Evolutionary conservation across 2,329 filamentous ascomycete species (phyloP).

Genomic region (Trichothecium roseum): DNA sequence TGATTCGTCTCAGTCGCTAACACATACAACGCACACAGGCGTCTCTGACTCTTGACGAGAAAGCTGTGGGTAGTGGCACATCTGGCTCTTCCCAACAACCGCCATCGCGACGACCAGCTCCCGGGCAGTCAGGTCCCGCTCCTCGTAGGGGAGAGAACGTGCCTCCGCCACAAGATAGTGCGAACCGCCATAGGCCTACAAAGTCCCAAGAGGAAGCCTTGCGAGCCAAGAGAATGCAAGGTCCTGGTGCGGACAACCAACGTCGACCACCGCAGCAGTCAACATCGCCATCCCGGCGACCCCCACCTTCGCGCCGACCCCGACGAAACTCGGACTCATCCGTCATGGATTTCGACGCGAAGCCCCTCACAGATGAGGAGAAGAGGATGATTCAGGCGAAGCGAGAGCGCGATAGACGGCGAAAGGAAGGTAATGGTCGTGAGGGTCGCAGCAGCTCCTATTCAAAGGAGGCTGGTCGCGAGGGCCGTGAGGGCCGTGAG

Average conservation of each 20-base stretch:
- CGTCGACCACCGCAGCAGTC: slow-evolving; percentile 16
- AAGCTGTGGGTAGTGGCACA: slow-evolving; percentile 26
- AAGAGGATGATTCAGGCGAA: slow-evolving; percentile 26
- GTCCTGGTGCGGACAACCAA: no score
- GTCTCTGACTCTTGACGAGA: slow-evolving; percentile 57
- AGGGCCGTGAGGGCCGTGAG: slow-evolving; percentile 10
- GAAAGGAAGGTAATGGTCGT: slow-evolving; percentile 10
- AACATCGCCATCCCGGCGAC: slow-evolving; percentile 16
- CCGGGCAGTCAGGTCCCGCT: slow-evolving; percentile 7
- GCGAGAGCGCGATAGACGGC: slow-evolving; percentile 15
- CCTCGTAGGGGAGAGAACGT: slow-evolving; percentile 30
- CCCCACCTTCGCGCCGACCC: slow-evolving; percentile 27
- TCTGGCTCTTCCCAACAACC: slow-evolving; percentile 15
- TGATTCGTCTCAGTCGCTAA: neutral
- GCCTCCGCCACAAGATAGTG: slow-evolving; percentile 25
- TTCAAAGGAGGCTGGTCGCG: slow-evolving; percentile 4
- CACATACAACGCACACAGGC: slow-evolving; percentile 34
- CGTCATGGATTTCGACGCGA: slow-evolving; percentile 46
- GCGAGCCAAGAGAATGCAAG: slow-evolving; percentile 29
- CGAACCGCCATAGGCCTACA: slow-evolving; percentile 44
- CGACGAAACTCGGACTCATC: slow-evolving; percentile 77
- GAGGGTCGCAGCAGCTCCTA: slow-evolving; percentile 6
- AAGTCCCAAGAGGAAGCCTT: slow-evolving; percentile 58
- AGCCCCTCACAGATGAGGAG: slow-evolving; percentile 47
- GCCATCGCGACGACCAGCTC: slow-evolving; percentile 10